Base-by-base conservation (phyloP, 2,329 filamentous ascomycete species). In the Curvularia spicifera region DNA sequence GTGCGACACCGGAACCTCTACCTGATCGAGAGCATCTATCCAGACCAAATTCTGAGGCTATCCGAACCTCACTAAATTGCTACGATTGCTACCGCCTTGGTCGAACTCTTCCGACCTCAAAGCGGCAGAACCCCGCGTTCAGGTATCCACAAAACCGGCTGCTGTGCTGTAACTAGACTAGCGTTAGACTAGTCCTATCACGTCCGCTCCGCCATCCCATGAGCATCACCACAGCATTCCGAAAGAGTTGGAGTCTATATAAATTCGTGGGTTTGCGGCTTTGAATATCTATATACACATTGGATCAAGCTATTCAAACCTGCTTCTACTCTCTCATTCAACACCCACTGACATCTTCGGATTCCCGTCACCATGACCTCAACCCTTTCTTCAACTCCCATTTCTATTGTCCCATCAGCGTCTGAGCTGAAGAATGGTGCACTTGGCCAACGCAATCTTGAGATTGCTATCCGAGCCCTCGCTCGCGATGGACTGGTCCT, bases 381-480 rank as follows among this genome's bases (percentile, higher is more conserved):
- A 10, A 35, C 29, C 29, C 66, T 71, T 22, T 53, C 71, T 10
- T 67, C 71, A 4, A 64, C 46, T 2, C 74, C 78, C 5, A 69
- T 75, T 22, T 70, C 71, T n/a, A 73, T 80, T 47, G 54, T 61
- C 2, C 79, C 80, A 39, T 82, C 82, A 13, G n/a, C 63, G 1
- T 43, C 60, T 3, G 84, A 86, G 60, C 56, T 81, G 10, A 63
- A 73, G 12, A 71, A 69, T n/a, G 68, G 70, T 0, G 40, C 56
- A 0, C 80, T 87, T 0, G 70, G 69, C 9, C 74, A 80, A 9
- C 61, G 60, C 43, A 87, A 86, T 56, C 76, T 88, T 1, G 85
- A 88, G 62, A 78, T 81, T n/a, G 70, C 71, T 15, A 63, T 60
- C 5, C 60, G 70, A 9, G 68, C 71, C 0, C 64, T 75, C 13